These are phyloP conservation scores for Aureobasidium sp. DNA, from an alignment of 2,329 filamentous ascomycete genomes.

Conservation along the genomic window DNA sequence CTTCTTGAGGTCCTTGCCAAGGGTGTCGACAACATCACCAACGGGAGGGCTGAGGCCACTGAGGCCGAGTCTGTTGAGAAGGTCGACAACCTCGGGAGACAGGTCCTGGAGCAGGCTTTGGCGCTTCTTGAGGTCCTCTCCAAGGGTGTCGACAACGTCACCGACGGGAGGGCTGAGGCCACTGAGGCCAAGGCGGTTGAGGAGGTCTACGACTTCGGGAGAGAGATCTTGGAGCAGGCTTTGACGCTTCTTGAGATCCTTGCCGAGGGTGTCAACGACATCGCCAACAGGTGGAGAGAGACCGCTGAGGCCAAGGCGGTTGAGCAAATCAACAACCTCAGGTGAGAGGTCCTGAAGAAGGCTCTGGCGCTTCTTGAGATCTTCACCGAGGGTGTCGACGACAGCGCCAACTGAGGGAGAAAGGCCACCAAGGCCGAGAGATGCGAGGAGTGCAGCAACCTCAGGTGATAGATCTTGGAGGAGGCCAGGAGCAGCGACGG, in stretches of 20 bases:
- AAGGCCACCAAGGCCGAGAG: not conserved
- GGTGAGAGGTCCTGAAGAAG: not conserved
- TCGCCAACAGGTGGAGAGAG: not conserved
- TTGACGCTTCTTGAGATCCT: not conserved
- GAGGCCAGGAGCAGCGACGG: not conserved
- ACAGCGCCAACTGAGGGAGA: not conserved
- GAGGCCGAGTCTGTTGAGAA: not conserved
- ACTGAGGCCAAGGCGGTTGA: not conserved
- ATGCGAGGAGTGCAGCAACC: not conserved
- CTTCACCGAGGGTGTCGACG: not conserved
- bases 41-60: not conserved
- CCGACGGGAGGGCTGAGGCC: not conserved
- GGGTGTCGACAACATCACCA: not conserved
- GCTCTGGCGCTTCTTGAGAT: not conserved
- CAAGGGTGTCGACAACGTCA: not conserved
- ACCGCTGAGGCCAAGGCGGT: not conserved
- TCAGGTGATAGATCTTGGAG: not conserved
- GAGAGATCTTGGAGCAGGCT: not conserved
- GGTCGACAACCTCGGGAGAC: not conserved
- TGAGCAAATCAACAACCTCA: not conserved
- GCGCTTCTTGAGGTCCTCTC: not conserved
- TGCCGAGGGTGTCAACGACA: not conserved
- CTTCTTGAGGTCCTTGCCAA: too few species aligned
- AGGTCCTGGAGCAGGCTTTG: not conserved
- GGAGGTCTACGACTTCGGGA: not conserved